Conservation (phyloP, 1,284 basidiomycete species). For the Papiliotrema fonsecae region DNA sequence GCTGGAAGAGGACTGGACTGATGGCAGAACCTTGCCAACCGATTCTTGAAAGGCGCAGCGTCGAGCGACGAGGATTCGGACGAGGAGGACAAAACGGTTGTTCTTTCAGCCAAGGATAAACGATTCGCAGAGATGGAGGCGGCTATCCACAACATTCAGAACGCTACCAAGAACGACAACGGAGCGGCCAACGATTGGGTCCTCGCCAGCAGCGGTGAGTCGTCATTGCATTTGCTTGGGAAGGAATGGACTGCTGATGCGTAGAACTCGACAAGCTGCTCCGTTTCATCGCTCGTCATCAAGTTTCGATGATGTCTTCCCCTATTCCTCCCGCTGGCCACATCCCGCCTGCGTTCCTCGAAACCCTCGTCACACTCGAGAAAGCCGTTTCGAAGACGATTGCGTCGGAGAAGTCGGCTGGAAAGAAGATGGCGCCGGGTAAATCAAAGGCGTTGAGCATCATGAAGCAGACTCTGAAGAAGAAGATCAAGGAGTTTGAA, state of each 20-base stretch:
- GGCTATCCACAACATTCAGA: slow-evolving; percentile 84
- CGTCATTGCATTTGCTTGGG: no score
- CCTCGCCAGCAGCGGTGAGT: slow-evolving; percentile 74
- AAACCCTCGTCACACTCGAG: slow-evolving; percentile 72
- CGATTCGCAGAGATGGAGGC: slow-evolving; percentile 51
- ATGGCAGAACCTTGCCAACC: slow-evolving; percentile 30
- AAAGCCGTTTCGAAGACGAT: slow-evolving; percentile 67
- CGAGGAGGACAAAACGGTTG: slow-evolving; percentile 46
- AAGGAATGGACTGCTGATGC: slow-evolving; percentile 21
- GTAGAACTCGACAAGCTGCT: slow-evolving; percentile 93
- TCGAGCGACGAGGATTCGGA: slow-evolving; percentile 43
- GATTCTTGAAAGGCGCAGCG: slow-evolving; percentile 44
- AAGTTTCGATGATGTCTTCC: slow-evolving; percentile 51
- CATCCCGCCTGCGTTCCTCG: slow-evolving; percentile 82
- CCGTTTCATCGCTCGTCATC: slow-evolving; percentile 84
- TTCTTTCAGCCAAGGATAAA: slow-evolving; percentile 49
- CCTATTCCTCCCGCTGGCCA: slow-evolving; percentile 67
- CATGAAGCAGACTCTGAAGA: slow-evolving; percentile 96
- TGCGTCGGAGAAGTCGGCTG: slow-evolving; percentile 75
- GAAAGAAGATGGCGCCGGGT: slow-evolving; percentile 95
- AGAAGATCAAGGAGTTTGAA: slow-evolving; percentile 85
- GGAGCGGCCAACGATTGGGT: slow-evolving; percentile 77
- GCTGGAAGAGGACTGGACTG: neutral
- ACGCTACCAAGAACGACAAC: slow-evolving; percentile 74
- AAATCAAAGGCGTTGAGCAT: slow-evolving; percentile 92